Conservation (phyloP, 768 basidiomycete species). For the Agrocybe praecox region DNA sequence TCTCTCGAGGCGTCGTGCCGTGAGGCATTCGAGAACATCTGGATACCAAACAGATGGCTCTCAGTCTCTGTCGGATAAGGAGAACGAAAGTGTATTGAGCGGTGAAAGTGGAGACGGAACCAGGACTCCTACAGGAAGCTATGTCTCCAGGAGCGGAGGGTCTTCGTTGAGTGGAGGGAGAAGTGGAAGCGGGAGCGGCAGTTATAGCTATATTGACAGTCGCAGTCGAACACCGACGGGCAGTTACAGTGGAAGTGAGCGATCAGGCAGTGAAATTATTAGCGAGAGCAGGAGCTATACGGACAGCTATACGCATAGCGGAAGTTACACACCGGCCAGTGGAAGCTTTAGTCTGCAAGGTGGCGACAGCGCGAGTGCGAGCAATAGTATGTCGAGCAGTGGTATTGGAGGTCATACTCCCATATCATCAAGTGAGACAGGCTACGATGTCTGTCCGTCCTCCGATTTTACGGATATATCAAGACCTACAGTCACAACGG, state of each 20-base stretch:
- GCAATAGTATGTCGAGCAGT: slow-evolving; percentile 16
- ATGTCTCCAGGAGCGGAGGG: slow-evolving; percentile 25
- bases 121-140: slow-evolving; percentile 23
- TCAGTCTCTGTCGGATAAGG: slow-evolving; percentile 50
- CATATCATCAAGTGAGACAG: slow-evolving; percentile 47
- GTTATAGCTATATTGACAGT: slow-evolving; percentile 12
- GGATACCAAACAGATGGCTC: slow-evolving; percentile 33
- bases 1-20: slow-evolving; percentile 50
- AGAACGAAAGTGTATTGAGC: slow-evolving; percentile 39
- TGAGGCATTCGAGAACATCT: slow-evolving; percentile 44
- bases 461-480: slow-evolving; percentile 50
- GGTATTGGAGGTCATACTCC: slow-evolving; percentile 28
- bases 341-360: slow-evolving; percentile 17
- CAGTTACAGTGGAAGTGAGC: slow-evolving; percentile 23
- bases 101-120: slow-evolving; percentile 12
- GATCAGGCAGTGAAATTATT: slow-evolving; percentile 15
- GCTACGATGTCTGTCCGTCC: slow-evolving; percentile 55
- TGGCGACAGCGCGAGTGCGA: neutral
- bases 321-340: slow-evolving; percentile 29
- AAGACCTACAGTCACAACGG: slow-evolving; percentile 25
- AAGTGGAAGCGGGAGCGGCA: slow-evolving; percentile 3
- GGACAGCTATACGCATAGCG: slow-evolving; percentile 29
- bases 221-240: slow-evolving; percentile 33
- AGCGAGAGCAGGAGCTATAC: slow-evolving; percentile 18
- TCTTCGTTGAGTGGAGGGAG: slow-evolving; percentile 15